Evolutionary conservation across 208 protist species (phyloP).

Genomic region (Leishmania turanica): DNA sequence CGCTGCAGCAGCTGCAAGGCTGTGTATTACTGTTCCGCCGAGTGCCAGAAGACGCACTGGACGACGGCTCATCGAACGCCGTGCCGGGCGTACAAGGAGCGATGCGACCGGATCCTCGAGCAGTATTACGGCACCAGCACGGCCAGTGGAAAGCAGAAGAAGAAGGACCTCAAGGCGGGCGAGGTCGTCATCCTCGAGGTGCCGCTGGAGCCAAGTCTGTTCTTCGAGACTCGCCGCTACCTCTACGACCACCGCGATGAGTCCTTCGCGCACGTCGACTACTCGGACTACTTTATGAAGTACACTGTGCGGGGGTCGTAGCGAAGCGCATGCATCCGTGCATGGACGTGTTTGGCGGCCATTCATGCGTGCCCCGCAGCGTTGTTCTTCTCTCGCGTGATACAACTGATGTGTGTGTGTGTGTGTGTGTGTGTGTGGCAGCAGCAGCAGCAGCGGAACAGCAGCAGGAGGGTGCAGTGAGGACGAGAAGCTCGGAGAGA

Average conservation of each 20-base stretch:
- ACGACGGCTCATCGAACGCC: slow-evolving; percentile 48
- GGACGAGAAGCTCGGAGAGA: background rate
- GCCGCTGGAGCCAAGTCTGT: slow-evolving; percentile 69
- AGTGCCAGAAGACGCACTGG: slow-evolving; percentile 79
- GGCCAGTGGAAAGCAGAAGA: slow-evolving; percentile 7
- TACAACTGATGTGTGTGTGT: no score
- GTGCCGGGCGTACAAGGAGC: slow-evolving; percentile 67
- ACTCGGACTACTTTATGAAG: slow-evolving; percentile 85
- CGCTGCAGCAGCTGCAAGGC: slow-evolving; percentile 84
- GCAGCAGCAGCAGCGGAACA: background rate
- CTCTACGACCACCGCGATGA: slow-evolving; percentile 74
- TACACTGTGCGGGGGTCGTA: slow-evolving; percentile 64
- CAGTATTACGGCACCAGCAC: slow-evolving; percentile 62
- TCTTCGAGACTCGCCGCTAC: slow-evolving; percentile 73
- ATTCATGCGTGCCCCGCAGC: background rate
- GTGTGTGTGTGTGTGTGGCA: background rate
- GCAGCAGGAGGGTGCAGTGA: background rate
- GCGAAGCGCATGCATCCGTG: slow-evolving; percentile 11
- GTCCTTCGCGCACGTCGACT: slow-evolving; percentile 56
- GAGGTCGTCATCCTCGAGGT: slow-evolving; percentile 63
- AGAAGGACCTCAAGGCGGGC: slow-evolving; percentile 31
- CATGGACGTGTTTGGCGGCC: background rate
- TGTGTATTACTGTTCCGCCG: slow-evolving; percentile 76
- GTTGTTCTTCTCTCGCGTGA: background rate
- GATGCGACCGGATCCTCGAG: slow-evolving; percentile 35